Evolutionary conservation across 2,329 filamentous ascomycete species (phyloP), one percentile per base, ranked within the genome.

Genomic region (Diaporthe amygdali): DNA sequence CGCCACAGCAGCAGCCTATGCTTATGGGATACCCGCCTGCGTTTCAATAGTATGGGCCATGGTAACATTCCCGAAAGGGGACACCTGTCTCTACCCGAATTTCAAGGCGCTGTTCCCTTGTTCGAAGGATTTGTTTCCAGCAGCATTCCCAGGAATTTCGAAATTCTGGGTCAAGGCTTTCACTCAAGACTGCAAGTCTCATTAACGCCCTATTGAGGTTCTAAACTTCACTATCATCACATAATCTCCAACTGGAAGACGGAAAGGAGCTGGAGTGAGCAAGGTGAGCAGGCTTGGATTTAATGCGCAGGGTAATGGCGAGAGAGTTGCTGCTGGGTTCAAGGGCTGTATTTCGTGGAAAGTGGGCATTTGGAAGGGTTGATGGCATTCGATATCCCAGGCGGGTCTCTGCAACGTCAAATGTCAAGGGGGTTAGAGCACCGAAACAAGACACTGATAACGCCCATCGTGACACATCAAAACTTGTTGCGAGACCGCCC

Each of bases 11-110:
- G 51, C 71, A 71, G 22, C 64, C 55, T 34, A 73, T 73, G 69
- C 55, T 67, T 5, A 69, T 71, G 71, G 71, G 71, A 27, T 71
- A 69, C 32, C 64, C 69, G 20, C 69, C 69, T 5, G 27, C 55
- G 5, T 71, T 59, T 12, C 20, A 27, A 27, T 73, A 71, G 69
- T 14, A 56, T 17, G 30, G 20, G 20, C 22, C 10, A 2, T 10
- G 59, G n/a, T 17, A n/a, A 27, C 44, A 37, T 37, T n/a, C 59
- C 30, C 20, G 37, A 10, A 5, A 25, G n/a, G n/a, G n/a, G 44
- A 49, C n/a, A 49, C 5, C 17, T 27, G 14, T n/a, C 30, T 25
- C 44, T 25, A 49, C 27, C 30, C 7, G 7, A 20, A 37, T 37
- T 25, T 6, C n/a, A 37, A 20, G 41, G 46, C 25, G 15, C 20